phyloP scores from a whole-genome alignment of 1,284 basidiomycete species.

The Ceratobasidium papillatum region DNA sequence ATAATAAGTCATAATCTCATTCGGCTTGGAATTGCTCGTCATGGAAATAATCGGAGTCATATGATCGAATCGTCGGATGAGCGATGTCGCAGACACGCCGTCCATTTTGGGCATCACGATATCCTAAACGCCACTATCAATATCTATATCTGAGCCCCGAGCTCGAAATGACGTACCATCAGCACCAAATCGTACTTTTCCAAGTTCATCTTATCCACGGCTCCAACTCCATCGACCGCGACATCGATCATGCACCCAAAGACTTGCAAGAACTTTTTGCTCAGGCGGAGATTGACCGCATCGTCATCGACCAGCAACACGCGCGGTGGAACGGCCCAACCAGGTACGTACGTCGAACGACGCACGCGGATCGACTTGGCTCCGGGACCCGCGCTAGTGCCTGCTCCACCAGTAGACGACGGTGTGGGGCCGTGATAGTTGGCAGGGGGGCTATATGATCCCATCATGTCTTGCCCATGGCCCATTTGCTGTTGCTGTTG shows the following conservation, averaged over 20 bases:
- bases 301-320: conserved; percentile 97
- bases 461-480: conserved; percentile 8
- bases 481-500: conserved; percentile 12
- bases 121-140: conserved; percentile 61
- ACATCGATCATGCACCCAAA: conserved; percentile 96
- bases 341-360: conserved; percentile 82
- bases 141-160: conserved; percentile 31
- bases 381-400: not conserved
- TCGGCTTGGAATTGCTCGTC: conserved; percentile 93
- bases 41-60: conserved; percentile 97
- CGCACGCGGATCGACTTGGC: conserved; percentile 63
- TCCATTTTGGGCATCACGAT: conserved; percentile 96
- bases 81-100: conserved; percentile 87
- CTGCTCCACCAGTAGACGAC: not conserved
- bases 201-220: conserved; percentile 95
- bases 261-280: conserved; percentile 93
- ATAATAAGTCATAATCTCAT: conserved; percentile 92
- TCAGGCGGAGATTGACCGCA: conserved; percentile 85
- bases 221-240: conserved; percentile 91
- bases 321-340: conserved; percentile 85
- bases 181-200: conserved; percentile 93
- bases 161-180: conserved; percentile 68
- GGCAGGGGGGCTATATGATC: conserved; percentile 31
- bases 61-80: conserved; percentile 94
- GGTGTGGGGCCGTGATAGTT: conserved; percentile 37